Conservation (phyloP, 768 basidiomycete genomes). For the Panus rudis region DNA sequence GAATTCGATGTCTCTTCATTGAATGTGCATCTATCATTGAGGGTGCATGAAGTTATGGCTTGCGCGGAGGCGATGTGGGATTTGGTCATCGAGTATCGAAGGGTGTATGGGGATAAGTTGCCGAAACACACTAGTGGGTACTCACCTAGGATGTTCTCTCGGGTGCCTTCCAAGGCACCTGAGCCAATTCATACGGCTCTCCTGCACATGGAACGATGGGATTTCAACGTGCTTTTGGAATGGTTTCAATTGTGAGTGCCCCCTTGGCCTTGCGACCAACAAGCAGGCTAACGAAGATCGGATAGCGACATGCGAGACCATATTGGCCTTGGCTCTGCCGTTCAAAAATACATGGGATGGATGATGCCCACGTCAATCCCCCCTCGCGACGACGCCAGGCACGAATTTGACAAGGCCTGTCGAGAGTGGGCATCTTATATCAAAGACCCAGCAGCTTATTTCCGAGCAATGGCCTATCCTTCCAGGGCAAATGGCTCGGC, state of each 20-base stretch:
- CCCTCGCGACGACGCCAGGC: conserved; percentile 41
- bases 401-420: conserved; percentile 51
- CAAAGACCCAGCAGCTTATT: conserved; percentile 24
- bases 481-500: too few species aligned
- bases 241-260: conserved; percentile 55
- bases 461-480: conserved; percentile 2
- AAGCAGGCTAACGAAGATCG: conserved; percentile 1
- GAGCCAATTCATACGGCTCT: conserved; percentile 26
- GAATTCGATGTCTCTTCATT: conserved; percentile 51
- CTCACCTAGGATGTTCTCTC: neutral
- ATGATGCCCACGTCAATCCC: conserved; percentile 30
- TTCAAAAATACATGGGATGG: conserved; percentile 48
- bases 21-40: conserved; percentile 56
- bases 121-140: conserved; percentile 1
- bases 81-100: conserved; percentile 49
- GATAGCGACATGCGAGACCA: conserved; percentile 61
- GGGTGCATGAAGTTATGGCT: conserved; percentile 58
- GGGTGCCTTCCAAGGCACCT: too few species aligned
- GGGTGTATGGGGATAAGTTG: too few species aligned
- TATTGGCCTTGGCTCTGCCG: conserved; percentile 37
- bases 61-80: conserved; percentile 80
- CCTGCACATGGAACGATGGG: conserved; percentile 45
- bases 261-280: conserved; percentile 2
- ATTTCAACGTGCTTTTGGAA: conserved; percentile 52
- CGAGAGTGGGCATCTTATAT: conserved; percentile 49